phyloP scores from a whole-genome alignment of 345 rosid genomes.

The Lepidium aucheri region DNA sequence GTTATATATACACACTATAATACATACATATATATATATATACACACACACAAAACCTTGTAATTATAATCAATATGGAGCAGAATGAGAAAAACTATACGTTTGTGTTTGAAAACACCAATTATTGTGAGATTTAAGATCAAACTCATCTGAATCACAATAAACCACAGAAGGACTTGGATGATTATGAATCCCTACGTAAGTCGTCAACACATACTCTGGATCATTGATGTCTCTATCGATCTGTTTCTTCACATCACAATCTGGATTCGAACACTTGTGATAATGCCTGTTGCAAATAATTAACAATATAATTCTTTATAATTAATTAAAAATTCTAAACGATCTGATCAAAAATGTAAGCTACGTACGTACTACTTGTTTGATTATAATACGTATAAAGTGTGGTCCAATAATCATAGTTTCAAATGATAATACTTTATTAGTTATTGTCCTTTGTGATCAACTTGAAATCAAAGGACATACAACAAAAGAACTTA shows the following conservation, averaged over 20 bases:
- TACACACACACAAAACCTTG: not conserved
- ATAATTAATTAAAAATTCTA: too few species aligned
- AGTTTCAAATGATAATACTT: too few species aligned
- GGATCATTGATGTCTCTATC: constrained; percentile 66
- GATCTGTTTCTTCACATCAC: constrained; percentile 79
- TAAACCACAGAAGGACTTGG: constrained; percentile 28
- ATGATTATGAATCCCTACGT: constrained; percentile 72
- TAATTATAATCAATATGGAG: constrained; percentile 6
- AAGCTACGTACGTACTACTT: too few species aligned
- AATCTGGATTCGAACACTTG: constrained; percentile 59
- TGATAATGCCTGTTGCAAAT: constrained; percentile 62
- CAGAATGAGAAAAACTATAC: constrained; percentile 11
- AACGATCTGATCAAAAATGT: too few species aligned
- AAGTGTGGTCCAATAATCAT: constrained; percentile 3
- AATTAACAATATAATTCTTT: not conserved
- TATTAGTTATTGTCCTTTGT: not conserved
- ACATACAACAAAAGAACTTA: not conserved
- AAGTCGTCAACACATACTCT: constrained; percentile 69
- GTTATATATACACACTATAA: not conserved
- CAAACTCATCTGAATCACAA: constrained; percentile 24
- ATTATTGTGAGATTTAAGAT: not conserved
- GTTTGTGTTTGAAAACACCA: constrained; percentile 16
- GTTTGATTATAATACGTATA: not conserved
- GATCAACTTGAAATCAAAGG: constrained; percentile 13
- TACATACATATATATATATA: not conserved